These are phyloP conservation scores for Cronartium ribicola DNA, from an alignment of 1,284 basidiomycete genomes.

Conservation along the genomic window DNA sequence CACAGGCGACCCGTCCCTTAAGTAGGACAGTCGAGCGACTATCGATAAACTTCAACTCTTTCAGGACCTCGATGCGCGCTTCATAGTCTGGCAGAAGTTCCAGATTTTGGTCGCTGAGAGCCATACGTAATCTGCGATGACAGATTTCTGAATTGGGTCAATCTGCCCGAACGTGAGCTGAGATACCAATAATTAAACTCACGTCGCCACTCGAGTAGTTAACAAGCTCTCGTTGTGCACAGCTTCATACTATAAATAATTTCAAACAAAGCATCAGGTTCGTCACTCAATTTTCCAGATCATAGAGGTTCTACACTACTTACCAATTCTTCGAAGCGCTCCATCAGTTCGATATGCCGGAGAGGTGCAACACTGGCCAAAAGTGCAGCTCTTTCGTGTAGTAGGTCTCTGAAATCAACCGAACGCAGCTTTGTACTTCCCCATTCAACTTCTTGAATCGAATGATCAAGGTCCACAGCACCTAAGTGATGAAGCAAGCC, in stretches of 20 bases:
- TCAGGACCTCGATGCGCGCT: slow-evolving; percentile 82
- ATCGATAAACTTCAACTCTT: slow-evolving; percentile 86
- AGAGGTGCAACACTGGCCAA: slow-evolving; percentile 53
- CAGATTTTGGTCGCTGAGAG: slow-evolving; percentile 88
- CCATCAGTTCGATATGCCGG: slow-evolving; percentile 40
- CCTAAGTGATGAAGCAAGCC: slow-evolving; percentile 57
- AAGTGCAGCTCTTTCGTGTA: slow-evolving; percentile 62
- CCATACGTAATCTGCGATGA: slow-evolving; percentile 12
- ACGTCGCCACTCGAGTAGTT: slow-evolving; percentile 57
- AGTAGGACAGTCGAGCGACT: slow-evolving; percentile 88
- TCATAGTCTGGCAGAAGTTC: slow-evolving; percentile 97
- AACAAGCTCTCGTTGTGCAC: slow-evolving; percentile 20
- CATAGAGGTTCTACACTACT: not conserved
- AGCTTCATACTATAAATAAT: slow-evolving; percentile 5
- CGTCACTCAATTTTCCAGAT: not conserved
- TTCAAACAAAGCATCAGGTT: not conserved
- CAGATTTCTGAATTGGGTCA: not conserved
- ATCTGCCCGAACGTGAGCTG: too few relatives aligned
- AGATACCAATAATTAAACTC: slow-evolving; percentile 6
- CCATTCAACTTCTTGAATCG: slow-evolving; percentile 46
- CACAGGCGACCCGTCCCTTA: slow-evolving; percentile 96
- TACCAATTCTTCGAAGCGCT: slow-evolving; percentile 25
- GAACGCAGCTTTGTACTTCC: slow-evolving; percentile 77
- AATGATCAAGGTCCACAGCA: slow-evolving; percentile 30
- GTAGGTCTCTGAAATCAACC: slow-evolving; percentile 86